phyloP scores from a whole-genome alignment of 139 green algal genomes.

The Tetradesmus obliquus region DNA sequence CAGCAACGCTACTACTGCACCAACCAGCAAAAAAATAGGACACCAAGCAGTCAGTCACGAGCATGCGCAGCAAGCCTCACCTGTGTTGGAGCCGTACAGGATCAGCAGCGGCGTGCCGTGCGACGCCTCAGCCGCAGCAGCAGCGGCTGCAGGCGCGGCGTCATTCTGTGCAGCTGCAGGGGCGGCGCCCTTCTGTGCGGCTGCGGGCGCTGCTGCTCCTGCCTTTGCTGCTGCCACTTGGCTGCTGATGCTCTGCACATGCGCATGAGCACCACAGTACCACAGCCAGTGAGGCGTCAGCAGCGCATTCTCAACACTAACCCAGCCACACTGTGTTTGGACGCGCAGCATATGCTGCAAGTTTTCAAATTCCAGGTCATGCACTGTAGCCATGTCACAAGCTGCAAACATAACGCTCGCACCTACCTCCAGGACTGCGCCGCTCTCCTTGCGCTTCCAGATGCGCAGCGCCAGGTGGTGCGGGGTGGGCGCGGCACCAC shows the following conservation, averaged over 20 bases:
- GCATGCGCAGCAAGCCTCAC: background rate
- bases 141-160: background rate
- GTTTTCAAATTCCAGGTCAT: too few species aligned
- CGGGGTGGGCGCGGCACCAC: slow-evolving; percentile 37
- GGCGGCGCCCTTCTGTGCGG: background rate
- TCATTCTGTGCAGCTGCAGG: background rate
- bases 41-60: background rate
- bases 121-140: background rate
- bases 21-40: background rate
- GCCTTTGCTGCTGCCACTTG: background rate
- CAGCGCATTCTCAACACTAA: too few species aligned
- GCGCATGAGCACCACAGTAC: background rate
- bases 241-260: slow-evolving; percentile 9
- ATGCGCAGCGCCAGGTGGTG: slow-evolving; percentile 17
- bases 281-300: too few species aligned
- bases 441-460: background rate
- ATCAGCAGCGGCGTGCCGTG: slow-evolving; percentile 38
- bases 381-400: too few species aligned
- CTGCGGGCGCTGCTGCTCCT: background rate
- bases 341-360: too few species aligned
- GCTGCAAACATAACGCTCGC: background rate
- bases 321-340: too few species aligned
- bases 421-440: background rate
- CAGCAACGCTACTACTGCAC: too few species aligned
- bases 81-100: slow-evolving; percentile 46